Percentiles rank a stretch among this genome's conserved stretches.
These are phyloP conservation scores for Rhododendron vialii DNA, from an alignment of 148 eudicot genomes.

Conservation along the genomic window DNA sequence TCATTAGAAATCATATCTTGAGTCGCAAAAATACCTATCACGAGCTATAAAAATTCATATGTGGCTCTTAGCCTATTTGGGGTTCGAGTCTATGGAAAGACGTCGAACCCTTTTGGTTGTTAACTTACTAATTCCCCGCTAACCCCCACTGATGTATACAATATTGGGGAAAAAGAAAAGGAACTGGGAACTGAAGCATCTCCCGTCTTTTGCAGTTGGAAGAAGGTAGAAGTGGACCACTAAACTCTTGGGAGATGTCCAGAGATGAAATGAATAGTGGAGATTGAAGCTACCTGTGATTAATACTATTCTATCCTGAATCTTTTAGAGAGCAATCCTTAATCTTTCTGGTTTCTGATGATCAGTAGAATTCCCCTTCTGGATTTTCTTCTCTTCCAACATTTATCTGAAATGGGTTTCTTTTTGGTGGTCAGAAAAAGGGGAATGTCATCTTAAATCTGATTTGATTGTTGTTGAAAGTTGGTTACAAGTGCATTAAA, in stretches of 20 bases:
- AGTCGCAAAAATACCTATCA: too few species aligned
- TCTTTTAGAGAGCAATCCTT: background rate
- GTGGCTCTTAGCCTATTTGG: too few species aligned
- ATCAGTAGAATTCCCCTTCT: background rate
- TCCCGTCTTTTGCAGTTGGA: conserved; percentile 1
- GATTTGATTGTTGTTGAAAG: background rate
- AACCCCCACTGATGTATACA: too few species aligned
- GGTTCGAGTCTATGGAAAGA: too few species aligned
- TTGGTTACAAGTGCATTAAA: background rate
- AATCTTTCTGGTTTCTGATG: background rate
- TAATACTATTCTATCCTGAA: background rate
- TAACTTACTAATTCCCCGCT: too few species aligned
- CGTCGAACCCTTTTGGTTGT: too few species aligned
- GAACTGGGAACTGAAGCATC: too few species aligned
- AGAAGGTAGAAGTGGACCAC: background rate
- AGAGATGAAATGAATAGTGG: background rate
- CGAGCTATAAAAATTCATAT: too few species aligned
- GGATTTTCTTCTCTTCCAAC: background rate
- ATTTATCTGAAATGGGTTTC: background rate
- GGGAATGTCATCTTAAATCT: background rate
- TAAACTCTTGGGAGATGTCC: background rate
- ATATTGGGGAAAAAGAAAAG: too few species aligned
- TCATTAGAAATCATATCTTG: too few species aligned
- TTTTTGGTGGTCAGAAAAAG: background rate
- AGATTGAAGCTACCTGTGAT: background rate